Base-by-base conservation (phyloP, 768 basidiomycete genomes). In the Lactifluus piperatus region DNA sequence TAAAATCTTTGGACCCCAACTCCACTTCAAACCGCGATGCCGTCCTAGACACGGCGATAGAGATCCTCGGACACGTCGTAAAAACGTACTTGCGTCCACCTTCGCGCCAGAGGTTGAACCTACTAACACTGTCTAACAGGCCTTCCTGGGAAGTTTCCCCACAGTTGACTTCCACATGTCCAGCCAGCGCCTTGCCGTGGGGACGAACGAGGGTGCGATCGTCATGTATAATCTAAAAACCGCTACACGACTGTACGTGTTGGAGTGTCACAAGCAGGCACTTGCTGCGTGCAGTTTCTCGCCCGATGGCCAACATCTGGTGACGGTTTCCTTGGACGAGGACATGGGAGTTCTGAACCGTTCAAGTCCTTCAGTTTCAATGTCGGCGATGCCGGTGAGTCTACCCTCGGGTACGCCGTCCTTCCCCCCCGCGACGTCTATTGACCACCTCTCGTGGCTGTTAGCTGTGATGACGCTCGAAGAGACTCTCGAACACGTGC, bases 191-290 rank as follows among this genome's bases (percentile, higher is more conserved):
- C 81, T 98, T 4, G 91, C 89, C 0, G 93, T 97, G 0, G 97
- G 97, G 0, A 95, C 94, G 0, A 84, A 82, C 56, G 97, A 99
- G 73, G 97, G 95, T 0, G 93, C 94, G 0, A 84, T 94, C 53
- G 79, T 92, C 58, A 93, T 97, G 86, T 98, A 97, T 68, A 95
- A 98, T 68, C 79, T 98, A 53, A 97, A 97, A 72, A 93, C 94
- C 0, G 94, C 94, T 0, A 97, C 90, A 0, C 83, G 97, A 11
- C 76, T 98, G 14, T 99, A 97, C 67, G 90, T 99, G 0, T 82
- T 99, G 11, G 94, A 98, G 66, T 87, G 91, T 0, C 94, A 97
- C 74, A 84, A 83, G 68, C 85, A 86, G 67, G 76, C 79, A 1
- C 81, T 93, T 10, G 81, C 89, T 0, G 92, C 91, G 0, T 86